phyloP scores from a whole-genome alignment of 176 grass and related monocot genomes.

The Oryza australiensis region DNA sequence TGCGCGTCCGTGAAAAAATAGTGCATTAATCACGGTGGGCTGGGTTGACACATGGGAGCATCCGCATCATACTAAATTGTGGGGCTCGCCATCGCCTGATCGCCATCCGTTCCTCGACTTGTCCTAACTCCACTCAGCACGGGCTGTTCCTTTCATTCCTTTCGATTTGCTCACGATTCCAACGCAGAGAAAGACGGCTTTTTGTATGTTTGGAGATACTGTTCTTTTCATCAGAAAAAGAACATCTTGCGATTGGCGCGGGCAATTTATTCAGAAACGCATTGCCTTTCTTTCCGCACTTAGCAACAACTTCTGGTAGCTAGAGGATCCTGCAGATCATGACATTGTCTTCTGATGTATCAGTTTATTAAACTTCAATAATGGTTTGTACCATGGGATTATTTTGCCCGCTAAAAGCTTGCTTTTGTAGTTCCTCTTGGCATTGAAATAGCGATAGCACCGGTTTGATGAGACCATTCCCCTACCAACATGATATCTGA shows the following conservation, averaged over 20 bases:
- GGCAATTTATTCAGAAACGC: background rate
- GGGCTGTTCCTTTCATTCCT: background rate
- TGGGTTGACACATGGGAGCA: background rate
- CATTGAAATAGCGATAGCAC: constrained; percentile 11
- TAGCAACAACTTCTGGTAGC: background rate
- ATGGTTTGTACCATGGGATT: background rate
- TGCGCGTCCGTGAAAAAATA: no score
- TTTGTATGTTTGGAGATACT: background rate
- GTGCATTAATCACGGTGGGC: background rate
- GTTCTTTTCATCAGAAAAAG: background rate
- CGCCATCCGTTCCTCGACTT: background rate
- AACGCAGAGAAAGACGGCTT: background rate
- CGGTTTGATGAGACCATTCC: constrained; percentile 5
- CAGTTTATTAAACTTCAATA: background rate
- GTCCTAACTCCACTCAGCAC: background rate
- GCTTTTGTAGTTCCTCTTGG: background rate
- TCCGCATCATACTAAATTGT: background rate
- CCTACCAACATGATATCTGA: constrained; percentile 5
- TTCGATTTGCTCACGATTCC: background rate
- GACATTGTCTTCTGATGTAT: background rate
- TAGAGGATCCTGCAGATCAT: background rate
- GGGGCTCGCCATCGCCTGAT: background rate
- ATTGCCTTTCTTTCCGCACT: background rate
- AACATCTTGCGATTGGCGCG: background rate
- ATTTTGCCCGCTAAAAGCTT: no score